Evolutionary conservation across 2,329 filamentous ascomycete genomes (phyloP).

Genomic region (Aspergillus nomiae): DNA sequence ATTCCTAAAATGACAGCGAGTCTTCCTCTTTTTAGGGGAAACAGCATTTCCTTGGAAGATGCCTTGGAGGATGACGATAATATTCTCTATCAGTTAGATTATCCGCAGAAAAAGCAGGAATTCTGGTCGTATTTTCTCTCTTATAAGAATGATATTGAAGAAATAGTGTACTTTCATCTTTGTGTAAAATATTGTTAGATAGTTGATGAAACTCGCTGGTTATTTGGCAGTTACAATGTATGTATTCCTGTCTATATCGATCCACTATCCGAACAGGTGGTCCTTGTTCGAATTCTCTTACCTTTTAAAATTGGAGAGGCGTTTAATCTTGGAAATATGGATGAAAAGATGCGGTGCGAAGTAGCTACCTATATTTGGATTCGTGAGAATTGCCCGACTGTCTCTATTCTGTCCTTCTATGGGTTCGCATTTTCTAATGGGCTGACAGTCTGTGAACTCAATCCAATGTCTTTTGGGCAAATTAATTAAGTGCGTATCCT

Average conservation of each 20-base stretch:
- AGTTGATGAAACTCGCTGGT: constrained; percentile 17
- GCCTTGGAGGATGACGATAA: constrained; percentile 20
- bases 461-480: neutral
- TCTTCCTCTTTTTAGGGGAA: constrained; percentile 14
- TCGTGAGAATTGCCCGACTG: constrained; percentile 37
- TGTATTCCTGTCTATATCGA: constrained; percentile 26
- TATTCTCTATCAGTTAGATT: constrained; percentile 21
- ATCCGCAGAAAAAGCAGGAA: constrained; percentile 17
- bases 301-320: constrained; percentile 41
- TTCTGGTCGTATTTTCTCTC: constrained; percentile 14
- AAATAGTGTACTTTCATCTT: constrained; percentile 18
- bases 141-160: constrained; percentile 15
- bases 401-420: constrained; percentile 40
- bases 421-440: constrained; percentile 36
- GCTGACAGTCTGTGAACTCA: constrained; percentile 23
- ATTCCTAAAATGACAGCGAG: constrained; percentile 1
- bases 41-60: constrained; percentile 13
- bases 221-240: constrained; percentile 28
- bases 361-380: constrained; percentile 47
- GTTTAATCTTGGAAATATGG: constrained; percentile 41
- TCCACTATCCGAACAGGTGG: constrained; percentile 20
- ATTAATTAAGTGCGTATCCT: constrained; percentile 1
- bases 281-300: constrained; percentile 29
- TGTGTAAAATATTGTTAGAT: constrained; percentile 12
- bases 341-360: constrained; percentile 49